Evolutionary conservation across 495 filamentous ascomycete genomes (phyloP).

Genomic region (Talaromyces proteolyticus): DNA sequence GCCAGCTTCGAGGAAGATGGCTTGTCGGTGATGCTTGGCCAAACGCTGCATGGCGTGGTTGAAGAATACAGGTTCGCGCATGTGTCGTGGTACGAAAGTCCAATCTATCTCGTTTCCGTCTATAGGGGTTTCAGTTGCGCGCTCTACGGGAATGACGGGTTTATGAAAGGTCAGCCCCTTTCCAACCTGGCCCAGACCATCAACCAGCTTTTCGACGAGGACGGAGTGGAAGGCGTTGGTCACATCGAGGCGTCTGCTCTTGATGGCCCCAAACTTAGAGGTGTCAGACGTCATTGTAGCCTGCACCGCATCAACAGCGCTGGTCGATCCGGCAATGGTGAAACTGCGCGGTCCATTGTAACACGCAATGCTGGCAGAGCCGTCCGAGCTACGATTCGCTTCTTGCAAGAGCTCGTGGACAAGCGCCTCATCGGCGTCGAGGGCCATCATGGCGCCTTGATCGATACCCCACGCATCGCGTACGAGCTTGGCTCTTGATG

Average conservation of each 20-base stretch:
- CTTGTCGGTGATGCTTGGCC: slow-evolving; percentile 18
- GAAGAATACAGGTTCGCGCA: slow-evolving; percentile 45
- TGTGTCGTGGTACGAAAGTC: slow-evolving; percentile 35
- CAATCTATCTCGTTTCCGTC: not conserved
- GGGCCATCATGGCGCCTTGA: slow-evolving; percentile 41
- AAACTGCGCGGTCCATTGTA: slow-evolving; percentile 41
- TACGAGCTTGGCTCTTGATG: slow-evolving; percentile 38
- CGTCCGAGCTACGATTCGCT: not conserved
- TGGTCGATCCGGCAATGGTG: slow-evolving; percentile 34
- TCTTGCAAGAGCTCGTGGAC: slow-evolving; percentile 10
- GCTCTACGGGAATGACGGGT: slow-evolving; percentile 26
- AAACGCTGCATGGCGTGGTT: slow-evolving; percentile 38
- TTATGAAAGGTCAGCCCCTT: slow-evolving; percentile 19
- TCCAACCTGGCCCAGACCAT: slow-evolving; percentile 18
- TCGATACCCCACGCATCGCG: slow-evolving; percentile 38
- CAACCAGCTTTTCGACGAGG: slow-evolving; percentile 33
- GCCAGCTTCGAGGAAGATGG: slow-evolving; percentile 46
- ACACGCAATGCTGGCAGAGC: slow-evolving; percentile 32
- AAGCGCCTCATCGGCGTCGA: slow-evolving; percentile 26
- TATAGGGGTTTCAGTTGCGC: slow-evolving; percentile 21
- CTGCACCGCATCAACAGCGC: slow-evolving; percentile 21
- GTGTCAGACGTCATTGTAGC: not conserved
- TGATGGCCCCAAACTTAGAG: slow-evolving; percentile 11
- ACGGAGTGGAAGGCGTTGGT: slow-evolving; percentile 49
- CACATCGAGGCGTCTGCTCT: slow-evolving; percentile 33